These are phyloP conservation scores for Aphanomyces stellatus DNA, from an alignment of 352 stramenopile genomes.

Conservation along the genomic window DNA sequence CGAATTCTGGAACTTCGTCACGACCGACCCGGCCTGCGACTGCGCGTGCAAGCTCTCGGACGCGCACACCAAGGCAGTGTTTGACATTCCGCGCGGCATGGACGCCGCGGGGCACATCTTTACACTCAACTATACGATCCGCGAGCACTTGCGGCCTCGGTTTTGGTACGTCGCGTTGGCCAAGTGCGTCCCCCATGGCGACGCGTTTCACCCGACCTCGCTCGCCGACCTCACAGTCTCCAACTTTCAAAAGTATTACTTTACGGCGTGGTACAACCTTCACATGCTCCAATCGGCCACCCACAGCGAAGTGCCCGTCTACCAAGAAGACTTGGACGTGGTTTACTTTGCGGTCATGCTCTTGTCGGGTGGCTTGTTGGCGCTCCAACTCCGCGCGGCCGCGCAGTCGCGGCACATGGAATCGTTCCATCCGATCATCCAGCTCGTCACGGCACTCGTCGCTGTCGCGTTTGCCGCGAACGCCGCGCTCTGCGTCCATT, in stretches of 20 bases:
- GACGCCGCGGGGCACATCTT: slow-evolving; percentile 44
- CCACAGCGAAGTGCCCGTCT: slow-evolving; percentile 46
- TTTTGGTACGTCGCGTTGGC: slow-evolving; percentile 52
- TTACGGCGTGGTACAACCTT: slow-evolving; percentile 65
- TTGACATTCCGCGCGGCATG: slow-evolving; percentile 46
- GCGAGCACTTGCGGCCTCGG: slow-evolving; percentile 11
- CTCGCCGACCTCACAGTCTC: slow-evolving; percentile 59
- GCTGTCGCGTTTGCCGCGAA: slow-evolving; percentile 57
- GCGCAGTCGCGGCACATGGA: slow-evolving; percentile 40
- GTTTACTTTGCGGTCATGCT: slow-evolving; percentile 47
- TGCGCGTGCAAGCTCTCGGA: slow-evolving; percentile 67
- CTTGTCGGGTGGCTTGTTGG: slow-evolving; percentile 28
- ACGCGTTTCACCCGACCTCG: slow-evolving; percentile 46
- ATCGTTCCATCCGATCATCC: slow-evolving; percentile 73
- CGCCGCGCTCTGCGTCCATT: slow-evolving; percentile 47
- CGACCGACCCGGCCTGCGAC: slow-evolving; percentile 43
- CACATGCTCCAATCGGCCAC: slow-evolving; percentile 65
- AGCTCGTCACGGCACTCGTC: slow-evolving; percentile 54
- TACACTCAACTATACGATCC: slow-evolving; percentile 47
- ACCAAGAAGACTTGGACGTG: slow-evolving; percentile 44
- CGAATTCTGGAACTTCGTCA: slow-evolving; percentile 74
- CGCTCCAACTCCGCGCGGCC: slow-evolving; percentile 34
- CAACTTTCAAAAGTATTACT: slow-evolving; percentile 70
- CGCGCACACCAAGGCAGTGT: slow-evolving; percentile 54
- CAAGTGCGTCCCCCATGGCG: slow-evolving; percentile 54